Evolutionary conservation across 1,139 yeast genomes (phyloP), one percentile per base, ranked within the genome.

Genomic region (Pichia sp.): DNA sequence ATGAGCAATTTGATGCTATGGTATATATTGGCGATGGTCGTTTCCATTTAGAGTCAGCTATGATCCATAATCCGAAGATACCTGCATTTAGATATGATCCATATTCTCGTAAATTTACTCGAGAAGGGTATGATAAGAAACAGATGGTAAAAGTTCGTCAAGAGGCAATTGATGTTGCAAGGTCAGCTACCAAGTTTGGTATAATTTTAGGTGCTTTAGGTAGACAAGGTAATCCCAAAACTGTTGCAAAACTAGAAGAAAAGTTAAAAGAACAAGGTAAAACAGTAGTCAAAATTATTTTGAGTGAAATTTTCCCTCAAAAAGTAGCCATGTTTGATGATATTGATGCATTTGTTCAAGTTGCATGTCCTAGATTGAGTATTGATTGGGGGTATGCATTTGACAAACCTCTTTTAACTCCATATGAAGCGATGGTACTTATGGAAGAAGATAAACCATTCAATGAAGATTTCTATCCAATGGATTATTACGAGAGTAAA

Each of bases 321-420:
- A 91, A 91, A 55, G 66, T 91, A 31, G 83, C 96, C n/a, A 83
- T 84, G 80, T 91, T 91, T 64, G 89, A 85, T 53, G 94, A 86
- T 55, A 77, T 91, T 18, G 98, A 91, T 62, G 95, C 89, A 5
- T 91, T 94, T 71, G 84, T 91, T 17, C 99, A 91, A 61, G 96
- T 91, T 4, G 99, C 98, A 0, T 91, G 99, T 59, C 99, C 99
- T 0, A 69, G 99, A 52, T 67, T 91, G 40, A 85, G 96, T 2
- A 91, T 91, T 34, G 99, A 91, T 60, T 91, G 99, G 99, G 99
- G 99, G 1, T 91, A 93, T 59, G 98, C 98, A 0, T 91, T 91
- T 58, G 78, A 80, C 44, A 84, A 84, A 57, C 99, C 99, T 0
- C 67, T 91, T 35, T 64, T 91, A 43, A 89, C 98, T 0, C 98